Percentiles rank a stretch among this genome's conserved stretches.
Conservation (phyloP, 805 yeast species). For the Sugiyamaella floridensis region DNA sequence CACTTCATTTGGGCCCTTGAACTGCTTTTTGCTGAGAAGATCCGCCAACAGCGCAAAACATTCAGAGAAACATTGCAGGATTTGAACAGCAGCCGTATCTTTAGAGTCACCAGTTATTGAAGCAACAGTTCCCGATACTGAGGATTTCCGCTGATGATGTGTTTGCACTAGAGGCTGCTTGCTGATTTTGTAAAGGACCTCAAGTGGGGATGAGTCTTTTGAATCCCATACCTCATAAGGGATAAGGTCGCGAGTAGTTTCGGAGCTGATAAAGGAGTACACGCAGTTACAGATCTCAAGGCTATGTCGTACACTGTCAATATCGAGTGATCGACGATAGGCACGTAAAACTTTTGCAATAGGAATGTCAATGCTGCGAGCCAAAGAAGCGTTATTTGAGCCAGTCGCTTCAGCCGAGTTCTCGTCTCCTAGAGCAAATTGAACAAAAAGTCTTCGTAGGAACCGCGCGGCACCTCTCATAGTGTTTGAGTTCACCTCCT, state of each 20-base stretch:
- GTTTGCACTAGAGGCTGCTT: not conserved
- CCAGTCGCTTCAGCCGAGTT: not conserved
- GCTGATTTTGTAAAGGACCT: conserved; percentile 22
- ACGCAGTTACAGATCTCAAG: conserved; percentile 37
- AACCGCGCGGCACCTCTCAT: conserved; percentile 35
- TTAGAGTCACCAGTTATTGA: conserved; percentile 15
- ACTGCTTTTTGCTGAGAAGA: conserved; percentile 28
- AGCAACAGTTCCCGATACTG: not conserved
- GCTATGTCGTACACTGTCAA: conserved; percentile 36
- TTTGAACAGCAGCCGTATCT: conserved; percentile 7
- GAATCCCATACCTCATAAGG: conserved; percentile 29
- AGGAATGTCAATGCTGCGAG: conserved; percentile 19
- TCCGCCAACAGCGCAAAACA: conserved; percentile 33
- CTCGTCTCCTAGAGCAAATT: conserved; percentile 2
- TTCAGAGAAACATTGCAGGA: conserved; percentile 28
- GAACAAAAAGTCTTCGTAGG: conserved; percentile 23
- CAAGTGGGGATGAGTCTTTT: conserved; percentile 34
- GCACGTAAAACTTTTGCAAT: conserved; percentile 32
- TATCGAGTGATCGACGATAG: conserved; percentile 28
- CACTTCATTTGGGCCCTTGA: conserved; percentile 39
- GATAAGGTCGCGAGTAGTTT: conserved; percentile 24
- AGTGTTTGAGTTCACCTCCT: conserved; percentile 26
- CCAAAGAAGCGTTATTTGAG: not conserved
- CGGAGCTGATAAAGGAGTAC: conserved; percentile 35
- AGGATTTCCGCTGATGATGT: not conserved